phyloP scores from a whole-genome alignment of 768 basidiomycete species.

The Jaapia argillacea region DNA sequence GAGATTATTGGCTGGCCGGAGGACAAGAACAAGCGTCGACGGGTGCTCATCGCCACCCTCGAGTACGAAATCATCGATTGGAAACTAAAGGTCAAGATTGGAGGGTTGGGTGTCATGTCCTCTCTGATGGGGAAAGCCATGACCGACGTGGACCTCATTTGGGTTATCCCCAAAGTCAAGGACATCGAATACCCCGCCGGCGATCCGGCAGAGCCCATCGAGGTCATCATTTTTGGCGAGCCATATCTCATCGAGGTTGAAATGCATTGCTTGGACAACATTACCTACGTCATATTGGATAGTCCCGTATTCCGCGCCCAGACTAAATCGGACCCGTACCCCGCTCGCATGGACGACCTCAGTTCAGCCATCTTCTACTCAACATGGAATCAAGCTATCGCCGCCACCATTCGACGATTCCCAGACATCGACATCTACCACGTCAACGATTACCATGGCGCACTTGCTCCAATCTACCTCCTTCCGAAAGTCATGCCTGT shows the following conservation, averaged over 20 bases:
- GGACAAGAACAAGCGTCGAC: slow-evolving; percentile 82
- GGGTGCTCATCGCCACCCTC: slow-evolving; percentile 84
- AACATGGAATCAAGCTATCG: slow-evolving; percentile 96
- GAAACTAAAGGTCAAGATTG: slow-evolving; percentile 97
- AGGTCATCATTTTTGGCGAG: slow-evolving; percentile 94
- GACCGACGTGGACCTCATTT: slow-evolving; percentile 91
- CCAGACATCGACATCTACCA: slow-evolving; percentile 92
- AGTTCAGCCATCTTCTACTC: slow-evolving; percentile 97
- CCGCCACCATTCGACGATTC: slow-evolving; percentile 77
- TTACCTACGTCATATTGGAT: slow-evolving; percentile 90
- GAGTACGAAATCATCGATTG: slow-evolving; percentile 97
- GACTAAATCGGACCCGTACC: slow-evolving; percentile 93
- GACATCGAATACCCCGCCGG: slow-evolving; percentile 89
- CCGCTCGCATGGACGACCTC: slow-evolving; percentile 94
- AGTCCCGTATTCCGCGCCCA: slow-evolving; percentile 95
- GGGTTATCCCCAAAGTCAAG: slow-evolving; percentile 93
- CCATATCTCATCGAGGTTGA: slow-evolving; percentile 94
- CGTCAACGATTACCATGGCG: slow-evolving; percentile 92
- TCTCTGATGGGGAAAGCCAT: slow-evolving; percentile 97
- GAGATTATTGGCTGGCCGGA: slow-evolving; percentile 97
- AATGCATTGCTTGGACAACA: slow-evolving; percentile 87
- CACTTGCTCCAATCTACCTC: slow-evolving; percentile 83
- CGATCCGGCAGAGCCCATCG: slow-evolving; percentile 87
- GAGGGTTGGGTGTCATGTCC: slow-evolving; percentile 97
- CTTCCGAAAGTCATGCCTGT: slow-evolving; percentile 85